Conservation (phyloP, 768 basidiomycete genomes). For the Boletus tylopilopsis region DNA sequence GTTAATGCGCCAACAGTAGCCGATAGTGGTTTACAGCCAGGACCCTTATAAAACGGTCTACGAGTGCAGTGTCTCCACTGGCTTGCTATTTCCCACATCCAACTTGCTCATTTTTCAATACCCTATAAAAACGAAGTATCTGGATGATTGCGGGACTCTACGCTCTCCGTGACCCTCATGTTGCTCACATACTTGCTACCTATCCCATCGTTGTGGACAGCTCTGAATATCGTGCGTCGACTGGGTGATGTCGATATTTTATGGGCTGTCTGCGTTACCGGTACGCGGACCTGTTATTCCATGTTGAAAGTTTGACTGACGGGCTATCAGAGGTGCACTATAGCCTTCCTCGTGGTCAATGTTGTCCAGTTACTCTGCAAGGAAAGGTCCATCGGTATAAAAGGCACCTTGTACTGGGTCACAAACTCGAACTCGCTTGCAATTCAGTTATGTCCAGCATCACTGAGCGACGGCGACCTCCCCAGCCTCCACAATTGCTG, state of each 20-base stretch:
- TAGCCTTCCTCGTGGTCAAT: constrained; percentile 32
- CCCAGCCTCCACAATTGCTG: too few species aligned
- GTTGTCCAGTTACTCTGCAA: too few species aligned
- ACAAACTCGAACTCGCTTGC: too few species aligned
- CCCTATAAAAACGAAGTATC: constrained; percentile 36
- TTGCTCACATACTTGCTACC: constrained; percentile 38
- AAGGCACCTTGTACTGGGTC: too few species aligned
- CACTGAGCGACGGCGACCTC: too few species aligned
- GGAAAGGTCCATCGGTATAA: too few species aligned
- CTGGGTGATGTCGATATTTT: constrained; percentile 1
- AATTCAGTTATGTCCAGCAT: too few species aligned
- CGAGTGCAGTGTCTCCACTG: constrained; percentile 19
- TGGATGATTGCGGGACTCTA: constrained; percentile 37
- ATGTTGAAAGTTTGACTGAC: neutral
- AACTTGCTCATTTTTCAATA: constrained; percentile 27
- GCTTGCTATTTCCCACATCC: constrained; percentile 22
- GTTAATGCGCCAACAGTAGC: too few species aligned
- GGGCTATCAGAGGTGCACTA: constrained; percentile 28
- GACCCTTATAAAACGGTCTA: too few species aligned
- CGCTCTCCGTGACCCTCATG: constrained; percentile 30
- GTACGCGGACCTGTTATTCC: too few species aligned
- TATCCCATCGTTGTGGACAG: constrained; percentile 35
- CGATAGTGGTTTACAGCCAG: too few species aligned
- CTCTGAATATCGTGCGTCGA: constrained; percentile 30
- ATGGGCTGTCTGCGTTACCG: constrained; percentile 29